A percentile compares a stretch with the other conserved stretches of the same genome.
Conservation (phyloP, 1,284 basidiomycete genomes). For the Puccinia polysora region DNA sequence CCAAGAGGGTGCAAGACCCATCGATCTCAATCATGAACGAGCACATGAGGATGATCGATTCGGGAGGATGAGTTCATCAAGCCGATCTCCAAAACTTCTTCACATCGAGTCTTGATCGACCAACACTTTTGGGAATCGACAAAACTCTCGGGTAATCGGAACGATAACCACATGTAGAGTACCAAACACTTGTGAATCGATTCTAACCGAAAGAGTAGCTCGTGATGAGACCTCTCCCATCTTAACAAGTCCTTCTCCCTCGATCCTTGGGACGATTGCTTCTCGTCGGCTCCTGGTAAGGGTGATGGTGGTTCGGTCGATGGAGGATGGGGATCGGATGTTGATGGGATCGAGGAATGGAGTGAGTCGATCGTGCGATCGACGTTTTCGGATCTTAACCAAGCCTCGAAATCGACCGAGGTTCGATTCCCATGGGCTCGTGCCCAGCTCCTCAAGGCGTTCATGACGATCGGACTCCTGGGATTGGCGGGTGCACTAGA, state of each 20-base stretch:
- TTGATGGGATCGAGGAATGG: slow-evolving; percentile 22
- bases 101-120: slow-evolving; percentile 7
- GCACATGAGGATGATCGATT: neutral
- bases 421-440: slow-evolving; percentile 6
- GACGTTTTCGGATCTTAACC: slow-evolving; percentile 43
- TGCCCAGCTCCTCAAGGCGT: slow-evolving; percentile 22
- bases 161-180: slow-evolving; percentile 80
- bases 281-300: too few relatives aligned
- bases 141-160: slow-evolving; percentile 71
- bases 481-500: slow-evolving; percentile 47
- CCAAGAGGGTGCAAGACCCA: too few relatives aligned
- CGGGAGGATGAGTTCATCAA: slow-evolving; percentile 27
- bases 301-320: slow-evolving; percentile 43
- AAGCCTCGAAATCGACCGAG: slow-evolving; percentile 38
- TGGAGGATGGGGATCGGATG: neutral
- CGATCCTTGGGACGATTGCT: neutral
- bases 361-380: slow-evolving; percentile 51
- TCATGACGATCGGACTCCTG: slow-evolving; percentile 15
- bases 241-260: slow-evolving; percentile 8
- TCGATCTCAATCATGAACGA: too few relatives aligned
- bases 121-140: neutral
- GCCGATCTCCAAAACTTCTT: slow-evolving; percentile 18
- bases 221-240: slow-evolving; percentile 39
- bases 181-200: slow-evolving; percentile 74
- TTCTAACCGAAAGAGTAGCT: slow-evolving; percentile 62